A percentile compares a stretch with the other conserved stretches of the same genome.
Evolutionary conservation across 2,329 filamentous ascomycete genomes (phyloP).

Genomic region (Sarocladium brachiariae): DNA sequence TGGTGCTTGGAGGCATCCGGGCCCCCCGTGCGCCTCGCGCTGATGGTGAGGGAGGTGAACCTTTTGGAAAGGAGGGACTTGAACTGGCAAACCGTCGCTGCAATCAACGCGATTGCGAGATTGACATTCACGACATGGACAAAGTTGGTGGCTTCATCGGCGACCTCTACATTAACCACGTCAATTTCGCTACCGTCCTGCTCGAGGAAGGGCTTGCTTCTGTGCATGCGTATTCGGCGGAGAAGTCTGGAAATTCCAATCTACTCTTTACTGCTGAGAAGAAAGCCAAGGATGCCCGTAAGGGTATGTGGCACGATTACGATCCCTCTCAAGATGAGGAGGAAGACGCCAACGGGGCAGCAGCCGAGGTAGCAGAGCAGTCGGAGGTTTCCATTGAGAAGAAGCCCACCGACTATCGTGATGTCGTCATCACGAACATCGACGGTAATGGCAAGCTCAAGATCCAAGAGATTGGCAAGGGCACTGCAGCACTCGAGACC

Average conservation of each 20-base stretch:
- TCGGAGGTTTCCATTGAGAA: conserved; percentile 51
- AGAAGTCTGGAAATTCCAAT: conserved; percentile 83
- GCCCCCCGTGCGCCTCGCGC: conserved; percentile 77
- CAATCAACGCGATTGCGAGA: conserved; percentile 91
- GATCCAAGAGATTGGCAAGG: conserved; percentile 82
- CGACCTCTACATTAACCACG: conserved; percentile 84
- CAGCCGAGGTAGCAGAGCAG: conserved; percentile 43
- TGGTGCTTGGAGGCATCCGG: conserved; percentile 89
- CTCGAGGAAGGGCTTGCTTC: conserved; percentile 90
- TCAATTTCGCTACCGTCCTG: conserved; percentile 89
- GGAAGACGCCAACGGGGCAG: conserved; percentile 40
- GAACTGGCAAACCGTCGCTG: conserved; percentile 84
- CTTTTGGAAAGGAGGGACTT: conserved; percentile 89
- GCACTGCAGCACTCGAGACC: conserved; percentile 76
- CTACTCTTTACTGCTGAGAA: conserved; percentile 85
- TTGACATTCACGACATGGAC: conserved; percentile 91
- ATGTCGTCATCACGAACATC: conserved; percentile 87
- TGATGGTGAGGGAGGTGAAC: conserved; percentile 74
- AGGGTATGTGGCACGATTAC: conserved; percentile 90
- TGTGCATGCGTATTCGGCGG: conserved; percentile 90
- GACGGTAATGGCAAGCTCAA: conserved; percentile 78
- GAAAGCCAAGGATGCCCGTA: conserved; percentile 80
- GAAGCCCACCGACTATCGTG: conserved; percentile 77
- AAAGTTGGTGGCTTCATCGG: conserved; percentile 98
- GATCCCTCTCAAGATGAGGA: conserved; percentile 80